Evolutionary conservation across 2,329 filamentous ascomycete genomes (phyloP).

Genomic region (Calonectria hawksworthii): DNA sequence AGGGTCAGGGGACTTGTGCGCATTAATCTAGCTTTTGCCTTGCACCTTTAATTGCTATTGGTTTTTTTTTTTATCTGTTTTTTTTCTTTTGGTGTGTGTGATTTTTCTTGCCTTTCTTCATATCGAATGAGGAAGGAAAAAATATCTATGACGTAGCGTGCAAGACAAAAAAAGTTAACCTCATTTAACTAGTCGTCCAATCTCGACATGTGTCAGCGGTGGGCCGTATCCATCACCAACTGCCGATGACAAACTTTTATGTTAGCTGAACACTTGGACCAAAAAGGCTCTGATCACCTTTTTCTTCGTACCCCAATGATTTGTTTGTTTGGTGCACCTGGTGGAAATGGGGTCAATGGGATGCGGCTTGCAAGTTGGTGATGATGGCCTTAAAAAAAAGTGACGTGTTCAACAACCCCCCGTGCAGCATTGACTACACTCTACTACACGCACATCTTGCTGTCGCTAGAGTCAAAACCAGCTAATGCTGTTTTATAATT

Average conservation of each 20-base stretch:
- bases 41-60: neutral
- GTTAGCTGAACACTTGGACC: neutral
- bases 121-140: neutral
- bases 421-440: neutral
- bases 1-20: slow-evolving; percentile 4
- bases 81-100: neutral
- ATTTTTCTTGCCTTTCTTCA: neutral
- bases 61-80: neutral
- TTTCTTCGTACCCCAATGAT: neutral
- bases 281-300: neutral
- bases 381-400: neutral
- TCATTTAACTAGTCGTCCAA: neutral
- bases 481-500: neutral
- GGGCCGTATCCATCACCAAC: neutral
- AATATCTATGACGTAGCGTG: neutral
- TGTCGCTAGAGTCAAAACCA: neutral
- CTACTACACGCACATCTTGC: neutral
- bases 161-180: neutral
- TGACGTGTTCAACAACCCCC: neutral
- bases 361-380: neutral
- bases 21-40: slow-evolving; percentile 11
- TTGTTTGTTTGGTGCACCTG: neutral
- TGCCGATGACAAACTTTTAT: neutral
- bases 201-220: neutral
- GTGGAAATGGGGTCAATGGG: neutral